phyloP scores from a whole-genome alignment of 495 filamentous ascomycete species.

The Aspergillus haitiensis region DNA sequence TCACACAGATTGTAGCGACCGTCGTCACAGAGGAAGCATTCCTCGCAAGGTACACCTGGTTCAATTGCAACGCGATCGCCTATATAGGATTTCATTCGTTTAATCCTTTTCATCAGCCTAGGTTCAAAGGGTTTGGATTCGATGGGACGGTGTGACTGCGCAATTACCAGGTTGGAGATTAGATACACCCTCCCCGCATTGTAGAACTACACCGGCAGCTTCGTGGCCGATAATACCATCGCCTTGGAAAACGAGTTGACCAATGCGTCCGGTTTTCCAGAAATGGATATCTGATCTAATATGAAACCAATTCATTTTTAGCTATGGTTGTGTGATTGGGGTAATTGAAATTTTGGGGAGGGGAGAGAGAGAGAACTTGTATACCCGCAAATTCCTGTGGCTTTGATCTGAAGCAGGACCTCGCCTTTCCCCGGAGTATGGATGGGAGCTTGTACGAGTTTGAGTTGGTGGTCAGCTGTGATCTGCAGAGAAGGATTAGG shows the following conservation, averaged over 20 bases:
- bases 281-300: constrained; percentile 69
- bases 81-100: constrained; percentile 10
- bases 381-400: constrained; percentile 49
- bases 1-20: constrained; percentile 80
- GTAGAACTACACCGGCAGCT: constrained; percentile 66
- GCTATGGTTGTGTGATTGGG: not conserved
- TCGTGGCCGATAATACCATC: constrained; percentile 80
- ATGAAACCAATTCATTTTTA: not conserved
- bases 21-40: constrained; percentile 61
- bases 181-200: constrained; percentile 53
- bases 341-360: not conserved
- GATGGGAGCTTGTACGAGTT: constrained; percentile 52
- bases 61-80: constrained; percentile 77
- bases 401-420: constrained; percentile 53
- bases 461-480: constrained; percentile 54
- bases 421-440: constrained; percentile 47
- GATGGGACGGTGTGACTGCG: no score
- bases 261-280: constrained; percentile 77
- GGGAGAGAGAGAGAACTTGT: not conserved
- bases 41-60: constrained; percentile 67
- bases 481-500: constrained; percentile 58
- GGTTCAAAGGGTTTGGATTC: not conserved
- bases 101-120: not conserved
- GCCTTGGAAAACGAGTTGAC: constrained; percentile 64
- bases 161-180: constrained; percentile 35